Evolutionary conservation across 1,284 basidiomycete species (phyloP).

Genomic region (Ustilago nuda): DNA sequence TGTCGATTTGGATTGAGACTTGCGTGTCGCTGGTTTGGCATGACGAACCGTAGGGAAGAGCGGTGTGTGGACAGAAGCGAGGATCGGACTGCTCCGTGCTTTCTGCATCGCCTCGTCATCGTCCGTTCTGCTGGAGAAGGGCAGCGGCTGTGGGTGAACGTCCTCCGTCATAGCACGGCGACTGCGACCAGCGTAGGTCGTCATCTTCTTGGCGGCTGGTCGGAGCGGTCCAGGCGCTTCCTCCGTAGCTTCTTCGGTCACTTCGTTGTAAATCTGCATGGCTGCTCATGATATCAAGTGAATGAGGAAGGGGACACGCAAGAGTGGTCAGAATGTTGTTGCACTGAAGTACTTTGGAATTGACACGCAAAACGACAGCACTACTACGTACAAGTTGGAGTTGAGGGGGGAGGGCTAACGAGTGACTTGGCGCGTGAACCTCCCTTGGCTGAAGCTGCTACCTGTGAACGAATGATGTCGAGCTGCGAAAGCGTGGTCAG

Average conservation of each 20-base stretch:
- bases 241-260: background rate
- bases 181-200: slow-evolving; percentile 40
- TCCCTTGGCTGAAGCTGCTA: slow-evolving; percentile 29
- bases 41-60: slow-evolving; percentile 22
- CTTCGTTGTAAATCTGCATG: background rate
- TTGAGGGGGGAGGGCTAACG: slow-evolving; percentile 23
- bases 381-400: slow-evolving; percentile 48
- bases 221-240: slow-evolving; percentile 8
- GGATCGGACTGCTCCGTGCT: slow-evolving; percentile 33
- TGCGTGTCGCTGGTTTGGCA: slow-evolving; percentile 18
- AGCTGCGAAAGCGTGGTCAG: slow-evolving; percentile 49
- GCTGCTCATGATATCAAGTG: slow-evolving; percentile 12
- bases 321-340: slow-evolving; percentile 17
- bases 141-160: slow-evolving; percentile 4
- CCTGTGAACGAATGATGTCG: slow-evolving; percentile 56
- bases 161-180: slow-evolving; percentile 45
- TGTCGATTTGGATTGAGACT: slow-evolving; percentile 16
- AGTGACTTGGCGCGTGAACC: slow-evolving; percentile 16
- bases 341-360: background rate
- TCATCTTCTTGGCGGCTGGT: slow-evolving; percentile 29
- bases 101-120: slow-evolving; percentile 28
- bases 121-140: background rate
- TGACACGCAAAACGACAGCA: slow-evolving; percentile 13
- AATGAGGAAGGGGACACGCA: slow-evolving; percentile 4
- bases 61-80: slow-evolving; percentile 17